Evolutionary conservation across 768 basidiomycete genomes (phyloP).

Genomic region (Mycena metata): DNA sequence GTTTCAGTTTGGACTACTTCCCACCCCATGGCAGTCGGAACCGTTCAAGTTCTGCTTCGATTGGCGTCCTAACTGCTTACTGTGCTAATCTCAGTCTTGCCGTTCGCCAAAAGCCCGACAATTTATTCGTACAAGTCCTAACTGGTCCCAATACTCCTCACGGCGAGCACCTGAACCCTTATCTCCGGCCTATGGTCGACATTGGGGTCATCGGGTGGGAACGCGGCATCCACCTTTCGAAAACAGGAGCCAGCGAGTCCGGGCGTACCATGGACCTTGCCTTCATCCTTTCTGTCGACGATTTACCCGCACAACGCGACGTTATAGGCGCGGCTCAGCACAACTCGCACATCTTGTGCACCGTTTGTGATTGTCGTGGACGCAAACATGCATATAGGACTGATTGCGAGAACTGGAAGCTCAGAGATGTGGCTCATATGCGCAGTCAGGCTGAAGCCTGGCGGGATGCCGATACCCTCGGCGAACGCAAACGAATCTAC

Average conservation of each 20-base stretch:
- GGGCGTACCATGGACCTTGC: constrained; percentile 3
- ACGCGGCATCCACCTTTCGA: no score
- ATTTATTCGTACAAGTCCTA: constrained; percentile 44
- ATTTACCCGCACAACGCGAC: constrained; percentile 45
- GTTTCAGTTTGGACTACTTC: constrained; percentile 45
- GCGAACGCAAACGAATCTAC: constrained; percentile 35
- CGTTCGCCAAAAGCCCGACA: constrained; percentile 43
- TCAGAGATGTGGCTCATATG: constrained; percentile 17
- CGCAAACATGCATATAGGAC: not conserved
- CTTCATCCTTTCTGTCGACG: constrained; percentile 39
- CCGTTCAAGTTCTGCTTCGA: constrained; percentile 34
- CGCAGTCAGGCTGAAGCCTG: constrained; percentile 31
- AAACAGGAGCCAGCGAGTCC: no score
- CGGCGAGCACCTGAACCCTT: constrained; percentile 38
- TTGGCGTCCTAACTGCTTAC: constrained; percentile 43
- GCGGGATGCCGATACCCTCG: constrained; percentile 21
- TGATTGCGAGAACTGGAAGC: constrained; percentile 24
- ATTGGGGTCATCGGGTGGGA: no score
- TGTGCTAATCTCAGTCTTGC: constrained; percentile 44
- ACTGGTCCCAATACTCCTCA: constrained; percentile 42
- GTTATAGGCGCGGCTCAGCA: constrained; percentile 35
- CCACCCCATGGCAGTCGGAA: constrained; percentile 39
- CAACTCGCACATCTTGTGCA: constrained; percentile 41
- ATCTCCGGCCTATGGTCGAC: no score
- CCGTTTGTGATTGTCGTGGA: no score